Conservation (phyloP, 2,329 filamentous ascomycete genomes). For the Colletotrichum musae region DNA sequence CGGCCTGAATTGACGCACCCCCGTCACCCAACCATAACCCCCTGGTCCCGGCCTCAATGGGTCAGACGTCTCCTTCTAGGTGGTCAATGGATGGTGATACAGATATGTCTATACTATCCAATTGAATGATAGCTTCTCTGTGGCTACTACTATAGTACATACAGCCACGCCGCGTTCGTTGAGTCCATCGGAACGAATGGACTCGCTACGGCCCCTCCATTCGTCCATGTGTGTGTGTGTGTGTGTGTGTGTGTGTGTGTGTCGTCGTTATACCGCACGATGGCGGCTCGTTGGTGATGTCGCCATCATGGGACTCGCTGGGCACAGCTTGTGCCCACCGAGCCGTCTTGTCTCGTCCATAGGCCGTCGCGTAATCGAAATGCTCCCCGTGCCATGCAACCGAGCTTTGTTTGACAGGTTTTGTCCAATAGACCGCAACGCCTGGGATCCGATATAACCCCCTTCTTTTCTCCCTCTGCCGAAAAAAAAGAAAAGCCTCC, state of each 20-base stretch:
- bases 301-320: neutral
- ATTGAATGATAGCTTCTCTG: conserved; percentile 25
- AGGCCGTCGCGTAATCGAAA: conserved; percentile 2
- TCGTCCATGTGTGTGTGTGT: too few species aligned
- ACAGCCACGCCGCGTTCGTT: conserved; percentile 14
- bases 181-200: neutral
- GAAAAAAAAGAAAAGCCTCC: neutral
- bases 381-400: conserved; percentile 16
- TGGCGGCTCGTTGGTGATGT: conserved; percentile 5
- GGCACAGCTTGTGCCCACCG: neutral
- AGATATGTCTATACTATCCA: conserved; percentile 26
- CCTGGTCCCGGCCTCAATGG: too few species aligned
- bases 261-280: neutral
- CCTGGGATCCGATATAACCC: conserved; percentile 18
- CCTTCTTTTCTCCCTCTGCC: conserved; percentile 4
- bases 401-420: neutral
- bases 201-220: too few species aligned
- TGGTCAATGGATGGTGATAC: neutral
- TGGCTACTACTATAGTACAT: conserved; percentile 15
- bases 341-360: conserved; percentile 1
- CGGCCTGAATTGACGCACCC: neutral
- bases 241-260: neutral
- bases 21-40: neutral
- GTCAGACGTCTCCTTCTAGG: neutral
- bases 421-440: conserved; percentile 34